phyloP scores from a whole-genome alignment of 176 grass and related monocot genomes.

The Coix lacrymajobi region DNA sequence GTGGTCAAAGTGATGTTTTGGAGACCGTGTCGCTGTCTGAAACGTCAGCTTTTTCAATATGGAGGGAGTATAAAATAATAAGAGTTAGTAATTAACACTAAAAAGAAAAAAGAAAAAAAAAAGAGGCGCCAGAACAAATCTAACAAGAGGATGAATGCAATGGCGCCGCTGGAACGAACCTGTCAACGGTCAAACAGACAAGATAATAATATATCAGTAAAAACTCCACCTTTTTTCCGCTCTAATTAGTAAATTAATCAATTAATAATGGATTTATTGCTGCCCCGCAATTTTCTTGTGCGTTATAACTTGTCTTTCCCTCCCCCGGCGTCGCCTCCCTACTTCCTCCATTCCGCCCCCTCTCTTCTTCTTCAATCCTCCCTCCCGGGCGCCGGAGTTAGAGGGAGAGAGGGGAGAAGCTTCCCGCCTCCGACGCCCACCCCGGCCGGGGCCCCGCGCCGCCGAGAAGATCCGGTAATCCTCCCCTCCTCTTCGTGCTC shows the following conservation, averaged over 20 bases:
- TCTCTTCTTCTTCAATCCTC: conserved; percentile 20
- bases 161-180: not conserved
- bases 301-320: conserved; percentile 15
- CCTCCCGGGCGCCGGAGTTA: conserved; percentile 21
- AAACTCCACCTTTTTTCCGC: not conserved
- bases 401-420: conserved; percentile 27
- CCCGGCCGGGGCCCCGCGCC: not conserved
- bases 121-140: not conserved
- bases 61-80: not conserved
- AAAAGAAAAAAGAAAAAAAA: not conserved
- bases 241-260: not conserved
- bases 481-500: not conserved
- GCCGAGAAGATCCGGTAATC: not conserved
- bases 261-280: not conserved
- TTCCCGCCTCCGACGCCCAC: not conserved
- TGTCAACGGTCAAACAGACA: conserved; percentile 48
- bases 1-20: too few species aligned
- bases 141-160: not conserved
- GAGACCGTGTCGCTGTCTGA: too few species aligned
- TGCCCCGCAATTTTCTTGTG: conserved; percentile 12
- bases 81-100: not conserved
- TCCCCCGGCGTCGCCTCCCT: not conserved
- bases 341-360: not conserved
- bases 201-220: conserved; percentile 7
- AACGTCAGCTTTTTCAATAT: too few species aligned